These are phyloP conservation scores for Coniella vitis DNA, from an alignment of 2,329 filamentous ascomycete species.

Conservation along the genomic window DNA sequence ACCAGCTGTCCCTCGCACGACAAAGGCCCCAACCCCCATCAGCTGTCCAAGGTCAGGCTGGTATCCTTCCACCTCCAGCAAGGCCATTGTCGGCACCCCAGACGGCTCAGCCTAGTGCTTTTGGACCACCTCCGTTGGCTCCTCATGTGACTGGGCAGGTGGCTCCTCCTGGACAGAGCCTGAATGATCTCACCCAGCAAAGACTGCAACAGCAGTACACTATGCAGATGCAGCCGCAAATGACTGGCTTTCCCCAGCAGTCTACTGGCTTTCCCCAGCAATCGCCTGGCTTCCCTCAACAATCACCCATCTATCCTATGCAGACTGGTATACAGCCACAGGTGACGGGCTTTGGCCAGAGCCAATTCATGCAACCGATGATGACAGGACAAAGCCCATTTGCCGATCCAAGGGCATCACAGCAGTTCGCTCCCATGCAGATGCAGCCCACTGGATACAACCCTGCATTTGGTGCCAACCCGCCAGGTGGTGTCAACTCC, in stretches of 20 bases:
- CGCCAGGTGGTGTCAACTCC: conserved; percentile 44
- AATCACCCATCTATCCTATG: conserved; percentile 38
- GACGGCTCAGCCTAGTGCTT: conserved; percentile 66
- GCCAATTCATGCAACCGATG: conserved; percentile 37
- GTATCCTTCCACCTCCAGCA: conserved; percentile 65
- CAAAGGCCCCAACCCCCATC: conserved; percentile 68
- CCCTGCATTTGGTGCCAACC: conserved; percentile 36
- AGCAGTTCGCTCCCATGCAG: conserved; percentile 43
- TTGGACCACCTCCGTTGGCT: conserved; percentile 68
- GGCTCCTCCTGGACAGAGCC: conserved; percentile 67
- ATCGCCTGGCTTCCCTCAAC: conserved; percentile 18
- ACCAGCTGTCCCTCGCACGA: conserved; percentile 44
- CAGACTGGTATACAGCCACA: conserved; percentile 39
- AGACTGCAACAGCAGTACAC: conserved; percentile 54
- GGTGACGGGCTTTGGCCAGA: conserved; percentile 29
- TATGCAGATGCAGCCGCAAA: conserved; percentile 37
- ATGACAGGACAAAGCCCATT: conserved; percentile 34
- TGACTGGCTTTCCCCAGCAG: conserved; percentile 31
- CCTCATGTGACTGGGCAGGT: conserved; percentile 79
- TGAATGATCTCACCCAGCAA: conserved; percentile 64
- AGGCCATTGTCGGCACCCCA: conserved; percentile 84
- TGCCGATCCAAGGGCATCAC: conserved; percentile 30
- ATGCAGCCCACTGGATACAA: conserved; percentile 55
- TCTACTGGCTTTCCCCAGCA: neutral
- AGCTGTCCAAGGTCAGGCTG: conserved; percentile 48